Base-by-base conservation (phyloP, 257 asterid genomes). In the Solanum tacnaense region DNA sequence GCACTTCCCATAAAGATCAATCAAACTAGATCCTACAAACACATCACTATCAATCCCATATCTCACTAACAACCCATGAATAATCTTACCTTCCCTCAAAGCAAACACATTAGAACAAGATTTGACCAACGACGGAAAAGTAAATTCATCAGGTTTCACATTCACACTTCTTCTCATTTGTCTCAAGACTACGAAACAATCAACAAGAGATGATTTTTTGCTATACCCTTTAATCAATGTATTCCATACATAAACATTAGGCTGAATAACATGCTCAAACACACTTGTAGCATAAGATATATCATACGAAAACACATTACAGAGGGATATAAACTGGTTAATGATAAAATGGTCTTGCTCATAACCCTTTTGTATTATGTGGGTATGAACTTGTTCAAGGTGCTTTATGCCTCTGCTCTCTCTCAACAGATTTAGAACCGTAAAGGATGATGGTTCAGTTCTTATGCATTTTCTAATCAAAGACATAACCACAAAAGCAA, bases 1-100 rank as follows among this genome's bases (percentile, higher is more conserved):
- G 84, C 98, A 95, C 87, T 94, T 94, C 2, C 98, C 97, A 73
- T 94, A 95, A 35, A 94, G 94, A 90, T 93, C 93, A 89, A 95
- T 87, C 94, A 95, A 91, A 78, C 95, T 91, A 23, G 98, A 93
- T 10, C 97, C 95, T 34, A 94, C 92, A 84, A 90, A 92, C 89
- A 92, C 94, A 44, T 93, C 94, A 49, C 86, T 82, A 10, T 89
- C 91, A n/a, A 88, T 85, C 88, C 98, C 98, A 67, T 87, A 92
- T 92, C 92, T 91, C 86, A 94, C 73, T 56, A 89, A 71, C 83
- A 90, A 67, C 46, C 95, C 98, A 84, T 95, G 98, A 86, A 94
- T 38, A n/a, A 87, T 52, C 89, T 87, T 87, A 34, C 98, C 98
- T 89, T 93, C 96, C 89, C 89, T 89, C 92, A 94, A 89, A 9